Evolutionary conservation across 257 asterid genomes (phyloP).

Genomic region (Forsythia suspensa): DNA sequence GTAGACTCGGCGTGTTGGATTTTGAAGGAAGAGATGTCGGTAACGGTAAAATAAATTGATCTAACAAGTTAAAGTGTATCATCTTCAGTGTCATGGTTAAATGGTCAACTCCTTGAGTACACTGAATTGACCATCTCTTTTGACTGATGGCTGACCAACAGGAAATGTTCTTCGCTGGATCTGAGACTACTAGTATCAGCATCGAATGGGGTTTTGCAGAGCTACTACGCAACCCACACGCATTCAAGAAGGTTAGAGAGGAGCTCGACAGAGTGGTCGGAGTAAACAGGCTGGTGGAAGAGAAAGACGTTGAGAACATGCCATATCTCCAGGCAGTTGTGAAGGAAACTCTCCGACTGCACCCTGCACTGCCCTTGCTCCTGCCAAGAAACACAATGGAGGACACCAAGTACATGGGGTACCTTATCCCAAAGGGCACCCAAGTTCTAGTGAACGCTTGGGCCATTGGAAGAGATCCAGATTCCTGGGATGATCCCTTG

Average conservation of each 20-base stretch:
- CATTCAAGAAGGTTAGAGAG: not conserved
- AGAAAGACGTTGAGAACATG: constrained; percentile 10
- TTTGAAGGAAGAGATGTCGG: not conserved
- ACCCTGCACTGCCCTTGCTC: constrained; percentile 11
- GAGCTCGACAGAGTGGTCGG: constrained; percentile 11
- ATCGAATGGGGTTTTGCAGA: constrained; percentile 9
- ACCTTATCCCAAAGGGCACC: constrained; percentile 4
- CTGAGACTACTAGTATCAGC: constrained; percentile 1
- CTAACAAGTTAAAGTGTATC: not conserved
- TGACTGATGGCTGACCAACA: not conserved
- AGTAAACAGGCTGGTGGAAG: not conserved
- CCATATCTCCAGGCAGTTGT: constrained; percentile 9
- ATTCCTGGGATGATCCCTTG: not conserved
- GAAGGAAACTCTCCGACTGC: constrained; percentile 10
- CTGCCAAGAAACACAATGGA: not conserved
- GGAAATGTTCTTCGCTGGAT: constrained; percentile 10
- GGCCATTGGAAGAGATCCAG: not conserved
- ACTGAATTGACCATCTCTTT: not conserved
- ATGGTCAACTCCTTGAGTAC: not conserved
- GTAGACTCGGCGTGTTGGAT: not conserved
- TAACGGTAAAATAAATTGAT: not conserved
- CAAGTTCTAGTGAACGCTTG: not conserved
- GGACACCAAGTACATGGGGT: constrained; percentile 8
- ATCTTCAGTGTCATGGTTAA: not conserved
- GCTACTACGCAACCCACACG: not conserved